phyloP scores from a whole-genome alignment of 148 eudicot species.

The Amaranthus hypochondriacus region DNA sequence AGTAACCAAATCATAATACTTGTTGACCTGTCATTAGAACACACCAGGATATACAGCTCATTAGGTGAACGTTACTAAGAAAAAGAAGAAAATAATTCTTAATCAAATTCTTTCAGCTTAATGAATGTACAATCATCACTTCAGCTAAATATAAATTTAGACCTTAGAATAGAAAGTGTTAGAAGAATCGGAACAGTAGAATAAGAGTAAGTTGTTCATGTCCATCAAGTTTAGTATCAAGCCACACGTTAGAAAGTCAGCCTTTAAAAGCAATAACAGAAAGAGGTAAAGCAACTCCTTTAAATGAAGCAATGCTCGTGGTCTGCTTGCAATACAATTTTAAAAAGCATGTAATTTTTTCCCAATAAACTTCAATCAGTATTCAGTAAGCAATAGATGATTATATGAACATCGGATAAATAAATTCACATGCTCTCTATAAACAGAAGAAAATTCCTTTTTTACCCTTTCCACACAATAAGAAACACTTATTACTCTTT shows the following conservation, averaged over 20 bases:
- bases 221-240: not conserved
- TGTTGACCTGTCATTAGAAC: constrained; percentile 64
- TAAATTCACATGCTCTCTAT: not conserved
- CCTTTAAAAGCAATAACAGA: not conserved
- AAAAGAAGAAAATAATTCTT: too few species aligned
- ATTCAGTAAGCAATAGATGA: not conserved
- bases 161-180: not conserved
- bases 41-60: not conserved
- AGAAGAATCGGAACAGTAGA: too few species aligned
- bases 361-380: not conserved
- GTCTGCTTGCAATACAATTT: not conserved
- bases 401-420: too few species aligned
- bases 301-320: not conserved
- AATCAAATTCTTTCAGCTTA: not conserved
- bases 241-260: not conserved
- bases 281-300: not conserved
- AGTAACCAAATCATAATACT: constrained; percentile 89
- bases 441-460: not conserved
- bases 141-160: not conserved
- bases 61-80: not conserved
- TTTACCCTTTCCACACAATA: too few species aligned
- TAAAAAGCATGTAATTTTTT: not conserved
- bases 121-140: not conserved
- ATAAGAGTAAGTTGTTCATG: too few species aligned
- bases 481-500: not conserved